These are phyloP conservation scores for Moesziomyces sp. DNA, from an alignment of 1,284 basidiomycete species.

Conservation along the genomic window DNA sequence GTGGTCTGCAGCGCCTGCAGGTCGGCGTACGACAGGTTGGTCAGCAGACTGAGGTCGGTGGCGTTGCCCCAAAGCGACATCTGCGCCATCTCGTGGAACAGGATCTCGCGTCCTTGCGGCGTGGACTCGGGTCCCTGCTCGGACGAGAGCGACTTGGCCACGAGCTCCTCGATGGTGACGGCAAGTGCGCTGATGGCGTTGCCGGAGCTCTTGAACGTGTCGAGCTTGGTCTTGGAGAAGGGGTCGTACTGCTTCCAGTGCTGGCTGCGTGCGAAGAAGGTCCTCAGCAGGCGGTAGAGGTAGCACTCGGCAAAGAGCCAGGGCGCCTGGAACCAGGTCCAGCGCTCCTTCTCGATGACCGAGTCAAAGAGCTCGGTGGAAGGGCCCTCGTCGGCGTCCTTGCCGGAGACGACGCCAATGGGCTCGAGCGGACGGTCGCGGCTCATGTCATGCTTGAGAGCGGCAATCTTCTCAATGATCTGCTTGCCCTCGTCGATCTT, in stretches of 20 bases:
- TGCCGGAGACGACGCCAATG: constrained; percentile 37
- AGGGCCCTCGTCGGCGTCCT: constrained; percentile 75
- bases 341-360: constrained; percentile 64
- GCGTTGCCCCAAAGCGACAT: constrained; percentile 78
- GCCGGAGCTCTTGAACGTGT: constrained; percentile 81
- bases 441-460: constrained; percentile 89
- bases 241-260: constrained; percentile 86
- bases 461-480: constrained; percentile 82
- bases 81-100: constrained; percentile 86
- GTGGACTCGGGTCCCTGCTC: constrained; percentile 45
- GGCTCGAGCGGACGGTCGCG: constrained; percentile 78
- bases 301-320: constrained; percentile 90
- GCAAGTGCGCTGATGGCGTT: constrained; percentile 77
- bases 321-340: constrained; percentile 89
- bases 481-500: constrained; percentile 77
- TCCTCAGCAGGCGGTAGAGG: constrained; percentile 82
- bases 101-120: constrained; percentile 67
- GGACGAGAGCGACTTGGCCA: constrained; percentile 43
- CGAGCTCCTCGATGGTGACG: constrained; percentile 51
- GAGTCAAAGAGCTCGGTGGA: constrained; percentile 67
- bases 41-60: constrained; percentile 82
- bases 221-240: constrained; percentile 82
- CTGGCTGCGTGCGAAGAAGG: constrained; percentile 77
- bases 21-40: constrained; percentile 81
- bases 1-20: constrained; percentile 84